Evolutionary conservation across 1,284 basidiomycete species (phyloP), one percentile per base, ranked within the genome.

Genomic region (Moesziomyces aphidis): DNA sequence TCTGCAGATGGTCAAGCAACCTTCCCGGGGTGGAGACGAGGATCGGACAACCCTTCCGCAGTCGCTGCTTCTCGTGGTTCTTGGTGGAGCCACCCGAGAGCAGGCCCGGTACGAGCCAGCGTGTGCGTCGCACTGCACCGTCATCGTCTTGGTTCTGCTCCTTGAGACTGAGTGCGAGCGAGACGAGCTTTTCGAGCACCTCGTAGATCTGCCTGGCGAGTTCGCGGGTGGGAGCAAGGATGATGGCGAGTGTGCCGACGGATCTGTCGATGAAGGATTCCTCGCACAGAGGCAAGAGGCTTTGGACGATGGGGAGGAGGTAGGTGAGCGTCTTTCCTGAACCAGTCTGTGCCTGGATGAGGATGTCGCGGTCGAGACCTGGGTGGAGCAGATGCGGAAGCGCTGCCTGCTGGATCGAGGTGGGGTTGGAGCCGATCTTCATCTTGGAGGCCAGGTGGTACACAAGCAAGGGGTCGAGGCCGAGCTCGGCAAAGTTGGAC

Each of bases 301-400:
- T 93, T 78, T 99, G 94, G 44, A 99, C 89, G 84, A 99, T 95
- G 21, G 97, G 97, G 5, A 99, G 89, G 19, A 99, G 89, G 86
- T 93, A 99, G 4, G 96, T 90, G 23, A 99, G 87, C 0, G 96
- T 99, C 87, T 99, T 99, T 78, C 97, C 97, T 0, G 95, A 98
- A 65, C 97, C 97, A 0, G 97, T 99, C 85, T 99, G 96, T 5
- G 94, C 93, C 84, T 98, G 95, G 57, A 99, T 92, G 83, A 99
- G 95, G 17, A 94, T 90, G 85, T 99, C 97, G 60, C 92, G 88
- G 86, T 86, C 50, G 13, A 71, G 86, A 77, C 57, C 15, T 39
- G 51, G 47, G 28, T 78, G 62, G 2, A 95, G 87, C 49, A 97
- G 88, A 45, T 90, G 87, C 5, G 93, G 91, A 21, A 99, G 87